Evolutionary conservation across 495 filamentous ascomycete genomes (phyloP).

Genomic region (Tuber calosporum): DNA sequence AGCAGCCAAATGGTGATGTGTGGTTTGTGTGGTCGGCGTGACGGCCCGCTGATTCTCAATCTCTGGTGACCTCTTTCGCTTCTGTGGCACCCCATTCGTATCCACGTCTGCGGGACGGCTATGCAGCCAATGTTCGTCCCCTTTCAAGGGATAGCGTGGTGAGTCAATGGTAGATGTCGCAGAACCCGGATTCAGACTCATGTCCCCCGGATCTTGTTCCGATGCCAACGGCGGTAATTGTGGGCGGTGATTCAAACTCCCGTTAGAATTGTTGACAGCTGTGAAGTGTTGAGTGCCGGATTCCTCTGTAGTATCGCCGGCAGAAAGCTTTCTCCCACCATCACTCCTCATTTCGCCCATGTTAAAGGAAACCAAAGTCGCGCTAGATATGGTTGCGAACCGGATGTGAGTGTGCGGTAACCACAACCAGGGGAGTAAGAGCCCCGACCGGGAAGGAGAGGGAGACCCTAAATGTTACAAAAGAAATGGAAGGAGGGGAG

Average conservation of each 20-base stretch:
- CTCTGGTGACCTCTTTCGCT: constrained; percentile 38
- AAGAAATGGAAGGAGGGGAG: not conserved
- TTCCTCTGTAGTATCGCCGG: constrained; percentile 26
- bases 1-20: constrained; percentile 39
- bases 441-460: constrained; percentile 1
- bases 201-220: constrained; percentile 12
- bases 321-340: constrained; percentile 21
- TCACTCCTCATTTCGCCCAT: constrained; percentile 35
- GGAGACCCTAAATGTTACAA: not conserved
- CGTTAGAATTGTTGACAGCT: constrained; percentile 33
- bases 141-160: constrained; percentile 5
- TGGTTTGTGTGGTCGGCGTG: constrained; percentile 37
- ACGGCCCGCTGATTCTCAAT: constrained; percentile 27
- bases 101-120: constrained; percentile 23
- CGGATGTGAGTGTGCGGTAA: constrained; percentile 1
- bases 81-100: constrained; percentile 34
- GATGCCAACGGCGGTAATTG: constrained; percentile 23
- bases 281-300: constrained; percentile 33
- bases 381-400: constrained; percentile 15
- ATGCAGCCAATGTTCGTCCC: constrained; percentile 30
- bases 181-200: constrained; percentile 1
- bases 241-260: constrained; percentile 24
- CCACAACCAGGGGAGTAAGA: constrained; percentile 12
- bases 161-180: constrained; percentile 28
- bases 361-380: constrained; percentile 24